A percentile compares a stretch with the other conserved stretches of the same genome.
Evolutionary conservation across 352 stramenopile species (phyloP).

Genomic region (Aphanomyces euteiches): DNA sequence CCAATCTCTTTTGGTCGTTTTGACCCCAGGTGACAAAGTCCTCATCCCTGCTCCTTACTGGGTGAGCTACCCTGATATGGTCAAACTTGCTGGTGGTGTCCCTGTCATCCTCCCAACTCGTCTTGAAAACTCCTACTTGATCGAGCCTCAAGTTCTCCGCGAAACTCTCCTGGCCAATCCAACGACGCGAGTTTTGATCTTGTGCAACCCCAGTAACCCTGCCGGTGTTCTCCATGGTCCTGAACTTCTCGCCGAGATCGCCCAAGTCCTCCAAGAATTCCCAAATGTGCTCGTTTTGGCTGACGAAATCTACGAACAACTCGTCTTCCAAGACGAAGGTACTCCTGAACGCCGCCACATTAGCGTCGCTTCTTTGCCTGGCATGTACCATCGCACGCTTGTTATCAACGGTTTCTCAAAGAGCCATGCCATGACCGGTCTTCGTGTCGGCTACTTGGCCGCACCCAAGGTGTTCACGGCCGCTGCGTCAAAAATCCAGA

Average conservation of each 20-base stretch:
- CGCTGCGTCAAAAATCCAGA: slow-evolving; percentile 90
- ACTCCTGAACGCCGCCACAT: slow-evolving; percentile 52
- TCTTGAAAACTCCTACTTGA: slow-evolving; percentile 87
- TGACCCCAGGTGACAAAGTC: slow-evolving; percentile 89
- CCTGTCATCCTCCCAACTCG: slow-evolving; percentile 91
- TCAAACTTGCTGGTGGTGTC: slow-evolving; percentile 84
- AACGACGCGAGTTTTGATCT: slow-evolving; percentile 86
- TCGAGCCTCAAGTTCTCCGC: slow-evolving; percentile 81
- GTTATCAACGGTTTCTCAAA: slow-evolving; percentile 97
- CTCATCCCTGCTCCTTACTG: slow-evolving; percentile 96
- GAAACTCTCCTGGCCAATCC: slow-evolving; percentile 62
- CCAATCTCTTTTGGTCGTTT: slow-evolving; percentile 90
- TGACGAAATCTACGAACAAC: slow-evolving; percentile 92
- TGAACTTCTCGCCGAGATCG: slow-evolving; percentile 51
- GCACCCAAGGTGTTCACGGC: slow-evolving; percentile 75
- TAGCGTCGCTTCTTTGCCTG: slow-evolving; percentile 65
- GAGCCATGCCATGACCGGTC: slow-evolving; percentile 95
- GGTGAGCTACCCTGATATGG: slow-evolving; percentile 97
- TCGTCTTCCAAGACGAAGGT: slow-evolving; percentile 86
- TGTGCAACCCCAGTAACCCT: slow-evolving; percentile 97
- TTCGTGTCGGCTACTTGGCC: slow-evolving; percentile 91
- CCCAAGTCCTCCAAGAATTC: slow-evolving; percentile 40
- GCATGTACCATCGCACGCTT: slow-evolving; percentile 90
- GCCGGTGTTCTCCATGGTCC: slow-evolving; percentile 77
- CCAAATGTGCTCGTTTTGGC: slow-evolving; percentile 40